A percentile compares a stretch with the other conserved stretches of the same genome.
Conservation (phyloP, 2,329 filamentous ascomycete species). For the Aspergillus fischeri region DNA sequence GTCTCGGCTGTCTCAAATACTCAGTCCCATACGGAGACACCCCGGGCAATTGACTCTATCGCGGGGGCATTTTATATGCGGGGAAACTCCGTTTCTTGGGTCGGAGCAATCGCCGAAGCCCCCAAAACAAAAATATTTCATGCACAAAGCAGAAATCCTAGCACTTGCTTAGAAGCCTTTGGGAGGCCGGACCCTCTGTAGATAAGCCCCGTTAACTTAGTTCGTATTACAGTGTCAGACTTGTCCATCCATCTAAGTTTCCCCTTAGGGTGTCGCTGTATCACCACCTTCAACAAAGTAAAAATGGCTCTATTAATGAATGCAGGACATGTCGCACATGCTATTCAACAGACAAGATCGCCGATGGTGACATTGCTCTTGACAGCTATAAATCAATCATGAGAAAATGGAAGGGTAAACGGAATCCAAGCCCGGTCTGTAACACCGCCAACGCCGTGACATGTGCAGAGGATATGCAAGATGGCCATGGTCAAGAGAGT, state of each 20-base stretch:
- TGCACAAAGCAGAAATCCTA: too few species aligned
- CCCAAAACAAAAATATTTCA: too few species aligned
- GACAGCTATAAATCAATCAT: not conserved
- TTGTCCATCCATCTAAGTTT: too few species aligned
- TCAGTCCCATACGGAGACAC: not conserved
- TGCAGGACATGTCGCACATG: not conserved
- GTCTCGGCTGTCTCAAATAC: not conserved
- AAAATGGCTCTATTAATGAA: slow-evolving; percentile 7
- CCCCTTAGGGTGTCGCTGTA: too few species aligned
- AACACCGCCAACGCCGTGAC: slow-evolving; percentile 22
- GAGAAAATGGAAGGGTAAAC: not conserved
- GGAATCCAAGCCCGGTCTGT: slow-evolving; percentile 1
- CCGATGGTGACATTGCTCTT: not conserved
- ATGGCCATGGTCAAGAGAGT: slow-evolving; percentile 10
- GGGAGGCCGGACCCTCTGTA: too few species aligned
- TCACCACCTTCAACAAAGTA: not conserved
- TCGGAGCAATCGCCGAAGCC: not conserved
- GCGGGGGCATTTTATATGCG: not conserved
- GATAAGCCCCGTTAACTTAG: too few species aligned
- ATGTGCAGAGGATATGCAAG: slow-evolving; percentile 22
- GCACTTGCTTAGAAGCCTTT: too few species aligned
- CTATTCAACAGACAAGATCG: slow-evolving; percentile 1
- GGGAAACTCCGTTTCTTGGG: not conserved
- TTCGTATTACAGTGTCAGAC: too few species aligned
- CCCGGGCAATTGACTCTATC: too few species aligned